Evolutionary conservation across 2,329 filamentous ascomycete genomes (phyloP), one percentile per base, ranked within the genome.

Genomic region (Piedraia hortae): DNA sequence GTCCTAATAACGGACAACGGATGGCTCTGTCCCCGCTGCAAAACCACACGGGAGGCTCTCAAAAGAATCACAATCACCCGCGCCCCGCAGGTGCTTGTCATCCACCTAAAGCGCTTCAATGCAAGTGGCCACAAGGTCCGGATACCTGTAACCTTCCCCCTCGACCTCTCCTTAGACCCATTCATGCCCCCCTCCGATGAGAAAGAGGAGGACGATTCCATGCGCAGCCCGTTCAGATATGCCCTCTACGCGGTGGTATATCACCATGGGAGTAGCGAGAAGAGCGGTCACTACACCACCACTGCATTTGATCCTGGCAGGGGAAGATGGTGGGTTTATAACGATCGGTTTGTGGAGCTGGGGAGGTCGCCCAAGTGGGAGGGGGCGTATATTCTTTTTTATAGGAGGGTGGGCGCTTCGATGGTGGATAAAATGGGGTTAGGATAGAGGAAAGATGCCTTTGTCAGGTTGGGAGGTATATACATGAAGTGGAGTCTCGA

Each of bases 171-270:
- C 26, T 54, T 72, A 39, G 53, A 52, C 13, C 54, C 59, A 10
- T 68, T 62, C 35, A 53, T 65, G 38, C 51, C 65, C 20, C 48
- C 54, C 14, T 46, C 54, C 20, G 37, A 50, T 14, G 27, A 32
- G 10, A 35, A 39, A n/a, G 38, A 36, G 16, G 35, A 39, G 27
- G 39, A 26, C 10, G 21, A 36, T 18, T 36, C 42, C 14, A 22
- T 22, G 44, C 49, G 44, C 8, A 46, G 47, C 1, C 68, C 72
- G 0, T 77, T 72, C 37, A 49, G 53, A 4, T 97, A 91, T 43
- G 70, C 89, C 38, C 68, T 73, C 23, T 91, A 89, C 40, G 82
- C 68, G 2, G 70, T 91, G 4, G 62, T 88, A 24, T 56, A 72
- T 29, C 80, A 91, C 42, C 46, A 61, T 3, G 80, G 80, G 11